Percentiles rank a stretch among this genome's conserved stretches.
Conservation (phyloP, 176 grass and related monocot species). For the Oryza glumipatula region DNA sequence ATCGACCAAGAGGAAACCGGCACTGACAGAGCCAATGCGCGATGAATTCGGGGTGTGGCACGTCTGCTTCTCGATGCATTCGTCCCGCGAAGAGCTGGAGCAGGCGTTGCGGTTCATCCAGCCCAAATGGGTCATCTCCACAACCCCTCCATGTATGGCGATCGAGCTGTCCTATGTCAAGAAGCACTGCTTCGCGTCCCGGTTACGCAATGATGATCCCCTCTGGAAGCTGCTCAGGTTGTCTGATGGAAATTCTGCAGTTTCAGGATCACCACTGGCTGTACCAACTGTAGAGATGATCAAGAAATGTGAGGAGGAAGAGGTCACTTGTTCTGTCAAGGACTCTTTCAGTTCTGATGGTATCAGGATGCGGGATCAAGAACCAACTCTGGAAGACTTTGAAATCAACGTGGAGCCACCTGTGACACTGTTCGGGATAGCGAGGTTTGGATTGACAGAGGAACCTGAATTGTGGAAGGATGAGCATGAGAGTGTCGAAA, state of each 20-base stretch:
- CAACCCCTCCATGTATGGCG: constrained; percentile 60
- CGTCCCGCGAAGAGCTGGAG: constrained; percentile 65
- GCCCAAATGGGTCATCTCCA: constrained; percentile 81
- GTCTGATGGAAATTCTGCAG: not conserved
- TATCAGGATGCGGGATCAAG: not conserved
- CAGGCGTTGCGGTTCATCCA: constrained; percentile 49
- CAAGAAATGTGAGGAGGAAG: not conserved
- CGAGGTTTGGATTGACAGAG: constrained; percentile 56
- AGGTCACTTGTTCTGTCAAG: not conserved
- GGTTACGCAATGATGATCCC: constrained; percentile 51
- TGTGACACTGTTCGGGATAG: constrained; percentile 72
- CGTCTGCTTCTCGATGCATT: constrained; percentile 72
- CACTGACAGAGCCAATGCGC: constrained; percentile 42
- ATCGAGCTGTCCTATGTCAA: constrained; percentile 73
- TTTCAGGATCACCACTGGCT: not conserved
- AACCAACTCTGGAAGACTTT: constrained; percentile 9
- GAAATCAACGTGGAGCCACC: constrained; percentile 27
- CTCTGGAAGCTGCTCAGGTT: constrained; percentile 68
- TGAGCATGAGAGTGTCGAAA: not conserved
- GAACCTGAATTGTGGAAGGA: constrained; percentile 41
- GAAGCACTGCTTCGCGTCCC: constrained; percentile 66
- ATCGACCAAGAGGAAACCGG: not conserved
- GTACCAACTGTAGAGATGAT: not conserved
- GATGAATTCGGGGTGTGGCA: constrained; percentile 80
- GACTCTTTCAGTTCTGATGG: constrained; percentile 16